phyloP scores from a whole-genome alignment of 179 eudicot genomes.

The Spinacia oleracea region DNA sequence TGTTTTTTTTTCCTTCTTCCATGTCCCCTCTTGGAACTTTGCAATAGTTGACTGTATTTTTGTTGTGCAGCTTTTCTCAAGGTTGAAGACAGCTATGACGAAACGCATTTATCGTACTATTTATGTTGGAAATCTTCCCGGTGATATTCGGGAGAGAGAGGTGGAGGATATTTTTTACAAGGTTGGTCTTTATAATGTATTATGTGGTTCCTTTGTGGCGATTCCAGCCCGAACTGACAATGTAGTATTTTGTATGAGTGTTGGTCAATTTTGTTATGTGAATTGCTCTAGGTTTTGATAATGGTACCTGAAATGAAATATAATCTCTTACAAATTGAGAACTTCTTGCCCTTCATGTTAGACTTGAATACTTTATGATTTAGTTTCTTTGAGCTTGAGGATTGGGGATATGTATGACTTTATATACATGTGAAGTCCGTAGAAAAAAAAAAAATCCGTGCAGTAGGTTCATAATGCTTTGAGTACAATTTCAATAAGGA shows the following conservation, averaged over 20 bases:
- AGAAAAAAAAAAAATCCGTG: no score
- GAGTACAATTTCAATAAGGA: neutral
- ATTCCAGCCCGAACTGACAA: no score
- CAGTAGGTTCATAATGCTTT: neutral
- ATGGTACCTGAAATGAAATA: neutral
- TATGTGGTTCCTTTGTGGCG: neutral
- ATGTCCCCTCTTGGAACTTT: neutral
- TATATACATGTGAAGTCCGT: no score
- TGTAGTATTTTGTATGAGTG: neutral
- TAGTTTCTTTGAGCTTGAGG: neutral
- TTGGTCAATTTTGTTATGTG: neutral
- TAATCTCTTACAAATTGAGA: no score
- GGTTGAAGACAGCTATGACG: conserved; percentile 47
- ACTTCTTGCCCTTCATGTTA: neutral
- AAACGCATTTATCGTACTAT: conserved; percentile 60
- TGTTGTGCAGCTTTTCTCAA: conserved; percentile 19
- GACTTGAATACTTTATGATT: neutral
- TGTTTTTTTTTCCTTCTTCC: neutral
- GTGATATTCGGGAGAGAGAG: conserved; percentile 84
- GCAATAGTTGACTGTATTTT: neutral
- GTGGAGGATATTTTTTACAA: conserved; percentile 86
- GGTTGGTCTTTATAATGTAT: conserved; percentile 36
- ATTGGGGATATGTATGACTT: no score
- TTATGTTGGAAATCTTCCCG: conserved; percentile 87
- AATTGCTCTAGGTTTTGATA: neutral